Percentiles rank a stretch among this genome's conserved stretches.
Evolutionary conservation across 2,329 filamentous ascomycete genomes (phyloP).

Genomic region (Colletotrichum melonis): DNA sequence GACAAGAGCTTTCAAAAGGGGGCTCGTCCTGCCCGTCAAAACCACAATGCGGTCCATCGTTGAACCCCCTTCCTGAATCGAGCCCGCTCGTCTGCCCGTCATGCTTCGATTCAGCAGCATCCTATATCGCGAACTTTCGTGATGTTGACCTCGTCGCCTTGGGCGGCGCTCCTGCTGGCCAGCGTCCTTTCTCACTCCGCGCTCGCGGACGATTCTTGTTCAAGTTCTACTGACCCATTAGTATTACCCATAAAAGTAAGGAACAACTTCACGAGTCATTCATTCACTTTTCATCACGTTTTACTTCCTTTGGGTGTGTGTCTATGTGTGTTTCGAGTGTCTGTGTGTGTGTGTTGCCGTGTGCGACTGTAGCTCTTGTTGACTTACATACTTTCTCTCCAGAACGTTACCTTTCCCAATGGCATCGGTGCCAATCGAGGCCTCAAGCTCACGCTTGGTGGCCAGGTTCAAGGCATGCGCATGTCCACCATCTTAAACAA

Average conservation of each 20-base stretch:
- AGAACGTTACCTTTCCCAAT: slow-evolving; percentile 36
- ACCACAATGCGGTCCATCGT: not conserved
- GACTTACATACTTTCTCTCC: slow-evolving; percentile 1
- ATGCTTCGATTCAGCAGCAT: slow-evolving; percentile 26
- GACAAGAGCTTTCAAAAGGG: slow-evolving; percentile 28
- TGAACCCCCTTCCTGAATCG: not conserved
- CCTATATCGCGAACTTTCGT: slow-evolving; percentile 18
- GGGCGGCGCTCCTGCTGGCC: slow-evolving; percentile 31
- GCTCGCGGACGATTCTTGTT: slow-evolving; percentile 26
- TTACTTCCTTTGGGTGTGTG: slow-evolving; percentile 8
- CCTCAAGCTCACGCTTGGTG: slow-evolving; percentile 33
- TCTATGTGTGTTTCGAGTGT: not conserved
- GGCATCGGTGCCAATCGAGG: slow-evolving; percentile 35
- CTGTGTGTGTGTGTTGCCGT: not conserved
- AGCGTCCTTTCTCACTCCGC: slow-evolving; percentile 27
- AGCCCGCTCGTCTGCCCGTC: slow-evolving; percentile 17
- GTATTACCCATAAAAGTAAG: slow-evolving; percentile 35
- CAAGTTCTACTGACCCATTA: slow-evolving; percentile 19
- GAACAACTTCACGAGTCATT: slow-evolving; percentile 7
- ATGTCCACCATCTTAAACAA: slow-evolving; percentile 34
- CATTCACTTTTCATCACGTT: slow-evolving; percentile 1
- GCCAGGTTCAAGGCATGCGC: slow-evolving; percentile 33
- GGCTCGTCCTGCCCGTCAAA: slow-evolving; percentile 13
- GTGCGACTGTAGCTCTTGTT: not conserved
- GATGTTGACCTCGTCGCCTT: slow-evolving; percentile 30